A percentile compares a stretch with the other conserved stretches of the same genome.
These are phyloP conservation scores for Penium margaritaceum DNA, from an alignment of 139 green algal genomes.

Conservation along the genomic window DNA sequence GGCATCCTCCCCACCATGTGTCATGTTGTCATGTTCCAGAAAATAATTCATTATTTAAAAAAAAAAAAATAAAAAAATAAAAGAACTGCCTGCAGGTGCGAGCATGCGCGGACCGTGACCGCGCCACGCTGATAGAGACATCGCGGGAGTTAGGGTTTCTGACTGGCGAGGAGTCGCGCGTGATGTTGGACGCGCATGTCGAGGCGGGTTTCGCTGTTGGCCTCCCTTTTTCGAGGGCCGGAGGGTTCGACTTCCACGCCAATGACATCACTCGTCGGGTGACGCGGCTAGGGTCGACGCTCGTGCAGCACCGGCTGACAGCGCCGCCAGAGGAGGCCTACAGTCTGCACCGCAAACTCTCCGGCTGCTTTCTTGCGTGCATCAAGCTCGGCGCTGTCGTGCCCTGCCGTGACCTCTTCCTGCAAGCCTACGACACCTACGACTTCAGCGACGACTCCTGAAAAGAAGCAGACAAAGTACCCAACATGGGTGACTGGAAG, in stretches of 20 bases:
- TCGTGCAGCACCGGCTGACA: slow-evolving; percentile 85
- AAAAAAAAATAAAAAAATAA: no score
- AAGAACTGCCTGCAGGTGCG: slow-evolving; percentile 8
- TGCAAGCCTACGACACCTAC: slow-evolving; percentile 34
- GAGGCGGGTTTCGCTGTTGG: slow-evolving; percentile 83
- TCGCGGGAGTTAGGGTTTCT: slow-evolving; percentile 81
- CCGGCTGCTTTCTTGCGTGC: slow-evolving; percentile 83
- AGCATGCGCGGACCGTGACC: slow-evolving; percentile 73
- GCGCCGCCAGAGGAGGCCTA: slow-evolving; percentile 87
- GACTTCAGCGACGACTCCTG: no score
- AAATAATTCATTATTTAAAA: no score
- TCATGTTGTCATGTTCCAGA: no score
- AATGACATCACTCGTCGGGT: slow-evolving; percentile 20
- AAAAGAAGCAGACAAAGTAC: no score
- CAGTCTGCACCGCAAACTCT: slow-evolving; percentile 88
- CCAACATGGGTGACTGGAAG: no score
- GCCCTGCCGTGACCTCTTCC: slow-evolving; percentile 31
- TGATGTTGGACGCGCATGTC: slow-evolving; percentile 85
- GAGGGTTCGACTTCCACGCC: slow-evolving; percentile 75
- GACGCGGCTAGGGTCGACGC: slow-evolving; percentile 60
- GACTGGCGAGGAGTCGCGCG: slow-evolving; percentile 54
- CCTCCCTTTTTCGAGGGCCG: slow-evolving; percentile 66
- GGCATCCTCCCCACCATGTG: no score
- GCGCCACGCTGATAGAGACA: slow-evolving; percentile 58
- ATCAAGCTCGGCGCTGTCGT: slow-evolving; percentile 73